Base-by-base conservation (phyloP, 352 stramenopile species). In the Phytophthora megakarya region DNA sequence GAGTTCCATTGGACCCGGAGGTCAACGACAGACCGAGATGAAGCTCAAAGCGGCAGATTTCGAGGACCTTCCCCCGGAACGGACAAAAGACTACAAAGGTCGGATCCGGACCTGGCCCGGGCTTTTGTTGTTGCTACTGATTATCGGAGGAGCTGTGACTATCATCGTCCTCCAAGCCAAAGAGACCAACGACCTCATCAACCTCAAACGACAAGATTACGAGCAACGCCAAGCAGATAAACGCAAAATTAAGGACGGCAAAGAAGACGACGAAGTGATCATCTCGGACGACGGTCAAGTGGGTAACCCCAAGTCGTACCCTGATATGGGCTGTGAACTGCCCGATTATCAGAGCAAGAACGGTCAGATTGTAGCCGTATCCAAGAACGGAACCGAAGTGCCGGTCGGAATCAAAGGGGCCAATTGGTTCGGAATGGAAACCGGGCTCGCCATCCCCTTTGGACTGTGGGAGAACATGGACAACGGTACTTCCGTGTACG, bases 381-480 rank as follows among this genome's bases (percentile, higher is more conserved):
- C 74, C 12, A 67, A 76, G 21, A 87, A 89, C 51, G 78, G 81
- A 53, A 88, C 76, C 0, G 81, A 90, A 48, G 67, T 84, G 5
- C 60, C 69, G 0, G 67, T 90, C 10, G 63, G 47, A 11, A 77
- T 90, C 59, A 90, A 90, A 38, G 81, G 81, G 2, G 66, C 76
- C 53, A 91, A 91, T 61, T 91, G 82, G 81, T 90, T 89, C 65
- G 82, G 80, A 33, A 91, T 91, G 82, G 82, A 91, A 51, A 91
- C 82, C 0, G 75, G 75, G 0, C 30, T 80, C 5, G 57, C 58
- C 1, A 81, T 91, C 30, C 82, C 82, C 2, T 86, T 91, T 22
- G 82, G 80, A 3, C 55, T 91, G 5, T 91, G 82, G 82, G 78
- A 89, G 13, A 91, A 91, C 67, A 64, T 73, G 39, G 54, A 85